These are phyloP conservation scores for Tephrocybe sp. DNA, from an alignment of 768 basidiomycete species.

Conservation along the genomic window DNA sequence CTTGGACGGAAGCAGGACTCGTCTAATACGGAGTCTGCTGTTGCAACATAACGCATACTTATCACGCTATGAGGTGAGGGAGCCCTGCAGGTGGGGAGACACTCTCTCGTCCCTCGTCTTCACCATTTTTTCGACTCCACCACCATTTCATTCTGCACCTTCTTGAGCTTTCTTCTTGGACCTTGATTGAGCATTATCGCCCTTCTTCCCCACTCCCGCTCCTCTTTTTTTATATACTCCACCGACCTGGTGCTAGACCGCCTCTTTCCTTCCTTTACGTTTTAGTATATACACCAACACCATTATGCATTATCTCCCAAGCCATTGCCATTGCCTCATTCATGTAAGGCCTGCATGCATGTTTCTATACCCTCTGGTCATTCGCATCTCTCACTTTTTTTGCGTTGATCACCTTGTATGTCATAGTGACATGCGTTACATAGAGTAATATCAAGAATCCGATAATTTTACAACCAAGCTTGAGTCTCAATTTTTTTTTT, in stretches of 20 bases:
- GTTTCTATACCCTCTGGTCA: constrained; percentile 1
- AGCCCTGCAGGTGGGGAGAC: background rate
- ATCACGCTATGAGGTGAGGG: background rate
- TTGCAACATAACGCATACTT: constrained; percentile 6
- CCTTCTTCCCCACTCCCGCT: background rate
- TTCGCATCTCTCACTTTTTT: background rate
- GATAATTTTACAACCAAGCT: background rate
- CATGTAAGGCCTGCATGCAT: too few species aligned
- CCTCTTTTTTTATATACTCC: background rate
- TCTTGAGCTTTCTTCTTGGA: constrained; percentile 1
- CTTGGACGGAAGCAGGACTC: constrained; percentile 53
- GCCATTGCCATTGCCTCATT: too few species aligned
- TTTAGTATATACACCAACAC: background rate
- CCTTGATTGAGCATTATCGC: background rate
- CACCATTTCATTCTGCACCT: background rate
- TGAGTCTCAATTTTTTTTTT: background rate
- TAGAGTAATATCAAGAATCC: background rate
- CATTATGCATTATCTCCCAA: background rate
- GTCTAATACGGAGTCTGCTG: constrained; percentile 26
- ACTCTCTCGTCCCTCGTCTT: background rate
- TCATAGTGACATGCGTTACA: background rate
- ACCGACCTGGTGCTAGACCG: background rate
- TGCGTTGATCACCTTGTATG: background rate
- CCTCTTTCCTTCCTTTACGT: background rate
- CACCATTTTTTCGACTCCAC: background rate